Conservation (phyloP, 495 filamentous ascomycete species). For the Amorphotheca resinae region DNA sequence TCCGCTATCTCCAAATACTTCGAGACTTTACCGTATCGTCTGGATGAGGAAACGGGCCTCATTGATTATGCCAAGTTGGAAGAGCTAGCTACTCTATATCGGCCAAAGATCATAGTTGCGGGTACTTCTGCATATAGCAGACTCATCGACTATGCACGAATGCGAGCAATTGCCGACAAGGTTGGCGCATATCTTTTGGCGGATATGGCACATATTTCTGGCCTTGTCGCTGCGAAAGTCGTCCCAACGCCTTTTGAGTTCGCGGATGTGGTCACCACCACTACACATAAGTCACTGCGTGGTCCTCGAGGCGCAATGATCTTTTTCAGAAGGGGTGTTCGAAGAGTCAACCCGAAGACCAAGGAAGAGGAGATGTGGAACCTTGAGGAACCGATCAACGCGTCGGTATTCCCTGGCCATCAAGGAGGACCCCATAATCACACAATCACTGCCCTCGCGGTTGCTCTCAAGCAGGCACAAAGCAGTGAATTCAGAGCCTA, state of each 20-base stretch:
- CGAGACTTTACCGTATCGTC: conserved; percentile 87
- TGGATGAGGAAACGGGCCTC: conserved; percentile 79
- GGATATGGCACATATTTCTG: conserved; percentile 98
- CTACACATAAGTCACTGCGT: conserved; percentile 91
- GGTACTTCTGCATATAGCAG: conserved; percentile 93
- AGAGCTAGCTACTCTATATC: conserved; percentile 72
- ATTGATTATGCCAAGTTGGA: conserved; percentile 91
- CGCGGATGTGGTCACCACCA: conserved; percentile 95
- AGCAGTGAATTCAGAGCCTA: conserved; percentile 79
- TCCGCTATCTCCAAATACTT: conserved; percentile 98
- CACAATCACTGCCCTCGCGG: conserved; percentile 89
- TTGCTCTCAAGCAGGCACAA: conserved; percentile 88
- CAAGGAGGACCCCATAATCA: conserved; percentile 98
- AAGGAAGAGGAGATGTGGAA: conserved; percentile 78
- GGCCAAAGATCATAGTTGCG: conserved; percentile 90
- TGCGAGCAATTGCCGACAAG: conserved; percentile 79
- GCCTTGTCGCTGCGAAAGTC: conserved; percentile 82
- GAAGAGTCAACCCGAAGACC: conserved; percentile 72
- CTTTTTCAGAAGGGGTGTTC: conserved; percentile 88
- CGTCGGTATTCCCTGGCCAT: conserved; percentile 97
- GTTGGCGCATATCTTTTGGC: conserved; percentile 84
- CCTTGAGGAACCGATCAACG: conserved; percentile 87
- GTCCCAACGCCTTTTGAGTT: conserved; percentile 78
- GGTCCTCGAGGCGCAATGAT: conserved; percentile 96
- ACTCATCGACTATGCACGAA: conserved; percentile 79